Evolutionary conservation across 495 filamentous ascomycete species (phyloP), one percentile per base, ranked within the genome.

Genomic region (Penicillium daleae): DNA sequence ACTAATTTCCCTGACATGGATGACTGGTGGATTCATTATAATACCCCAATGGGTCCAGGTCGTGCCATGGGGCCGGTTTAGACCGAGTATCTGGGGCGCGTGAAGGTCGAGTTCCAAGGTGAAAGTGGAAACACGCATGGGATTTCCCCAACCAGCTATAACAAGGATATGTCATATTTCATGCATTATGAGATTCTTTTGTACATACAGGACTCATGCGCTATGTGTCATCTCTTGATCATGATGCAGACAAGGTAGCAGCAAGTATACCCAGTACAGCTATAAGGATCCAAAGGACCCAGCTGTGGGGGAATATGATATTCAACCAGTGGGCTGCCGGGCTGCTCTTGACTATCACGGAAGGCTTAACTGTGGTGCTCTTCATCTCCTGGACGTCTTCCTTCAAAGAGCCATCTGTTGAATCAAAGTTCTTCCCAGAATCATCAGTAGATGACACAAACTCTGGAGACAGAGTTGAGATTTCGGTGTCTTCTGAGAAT

Each of bases 1-100:
- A 71, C 68, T 26, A 61, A 69, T 27, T 66, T 66, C 17, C 70
- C 70, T 15, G 66, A 68, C 29, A 21, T 71, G 19, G 66, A 72
- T 33, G 68, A 72, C n/a, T 71, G 70, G 70, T 67, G 57, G 60
- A 46, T 71, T 10, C 65, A 72, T 57, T 68, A 68, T 62, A 69
- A 46, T 44, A 57, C 59, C 42, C 57, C 63, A 33, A 66, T 64
- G 21, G 67, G 63, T 8, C 26, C 62, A 15, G 10, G 39, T 15
- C 33, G 61, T 31, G 21, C 50, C 26, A 46, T 35, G 27, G 46
- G 4, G 22, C 26, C 32, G 32, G 29, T 32, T 57, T 64, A 56
- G 39, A 40, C n/a, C 1, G 40, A 61, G 54, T 49, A 29, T 24
- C 60, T 32, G 13, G 51, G 29, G 32, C 26, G 55, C 66, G 9